Evolutionary conservation across 495 filamentous ascomycete species (phyloP), one percentile per base, ranked within the genome.

Genomic region (Hypoxylon perforatum): DNA sequence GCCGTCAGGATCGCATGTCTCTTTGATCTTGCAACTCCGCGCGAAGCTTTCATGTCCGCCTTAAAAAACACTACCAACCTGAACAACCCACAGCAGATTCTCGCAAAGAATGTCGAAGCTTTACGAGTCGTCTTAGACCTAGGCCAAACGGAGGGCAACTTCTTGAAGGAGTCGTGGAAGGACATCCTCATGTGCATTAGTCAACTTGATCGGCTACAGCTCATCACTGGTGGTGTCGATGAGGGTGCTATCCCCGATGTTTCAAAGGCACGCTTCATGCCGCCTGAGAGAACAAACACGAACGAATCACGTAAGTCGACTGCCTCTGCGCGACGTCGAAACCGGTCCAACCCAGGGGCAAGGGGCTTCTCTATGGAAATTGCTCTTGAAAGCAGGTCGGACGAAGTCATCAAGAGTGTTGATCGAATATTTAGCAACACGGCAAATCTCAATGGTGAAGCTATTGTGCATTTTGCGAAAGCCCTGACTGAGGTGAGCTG

Each of bases 351-450:
- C 9, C 86, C 86, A 5, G 84, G 84, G 7, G 82, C 85, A 12
- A 84, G 86, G 18, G 86, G 86, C 30, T 97, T 94, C 70, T 92
- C 91, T 25, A 79, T 88, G 33, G 93, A 96, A 52, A 90, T 98
- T 63, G 95, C 93, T 2, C 89, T 95, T 65, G 94, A 98, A 75
- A 93, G 89, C 71, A 87, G 93, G 47, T 97, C 93, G 4, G 89
- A 94, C 53, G 94, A 97, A 53, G 92, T 98, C 72, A 87, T 97
- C 57, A 92, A 92, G 65, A 89, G 90, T 30, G 92, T 99, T 3
- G 96, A 99, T 76, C 84, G 92, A 35, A 97, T 99, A 56, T 99
- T 98, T 71, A 97, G 92, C 38, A 96, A 92, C 68, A 97, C 95
- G 0, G 94, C 92, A 30, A 96, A 94, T 67, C 84, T 99, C 3